Evolutionary conservation across 441 rosid genomes (phyloP).

Genomic region (Adansonia gregorii): DNA sequence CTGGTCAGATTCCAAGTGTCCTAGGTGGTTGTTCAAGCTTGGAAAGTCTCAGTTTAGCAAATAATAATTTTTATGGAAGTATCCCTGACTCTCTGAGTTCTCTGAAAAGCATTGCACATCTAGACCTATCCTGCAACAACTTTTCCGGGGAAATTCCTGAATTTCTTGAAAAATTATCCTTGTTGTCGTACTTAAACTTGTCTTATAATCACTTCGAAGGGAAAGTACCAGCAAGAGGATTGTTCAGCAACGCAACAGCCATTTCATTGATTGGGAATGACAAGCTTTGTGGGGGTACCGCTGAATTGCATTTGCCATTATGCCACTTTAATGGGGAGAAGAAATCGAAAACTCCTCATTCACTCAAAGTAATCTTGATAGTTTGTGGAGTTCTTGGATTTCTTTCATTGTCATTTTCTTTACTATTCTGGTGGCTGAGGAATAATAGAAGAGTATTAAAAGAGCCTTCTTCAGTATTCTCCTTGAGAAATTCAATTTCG

Average conservation of each 20-base stretch:
- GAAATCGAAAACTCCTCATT: background rate
- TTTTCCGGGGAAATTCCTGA: background rate
- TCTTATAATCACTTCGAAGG: conserved; percentile 2
- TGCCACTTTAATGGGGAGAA: background rate
- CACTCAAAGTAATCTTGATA: background rate
- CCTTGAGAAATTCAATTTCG: background rate
- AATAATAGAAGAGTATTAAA: background rate
- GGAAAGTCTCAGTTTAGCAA: background rate
- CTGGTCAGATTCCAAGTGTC: background rate
- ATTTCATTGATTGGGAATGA: background rate
- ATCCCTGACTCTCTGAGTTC: background rate
- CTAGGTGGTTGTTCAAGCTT: background rate
- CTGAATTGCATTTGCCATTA: background rate
- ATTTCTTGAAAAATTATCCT: background rate
- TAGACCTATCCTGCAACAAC: background rate
- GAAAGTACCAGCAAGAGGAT: background rate
- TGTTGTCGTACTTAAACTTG: background rate
- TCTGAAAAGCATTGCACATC: background rate
- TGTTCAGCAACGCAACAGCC: background rate
- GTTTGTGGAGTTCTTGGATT: background rate
- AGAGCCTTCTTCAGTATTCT: background rate
- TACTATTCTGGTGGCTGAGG: background rate
- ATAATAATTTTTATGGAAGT: background rate
- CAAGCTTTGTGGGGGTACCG: background rate
- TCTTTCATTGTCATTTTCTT: background rate